Conservation (phyloP, 768 basidiomycete genomes). For the Tephrocybe sp. region DNA sequence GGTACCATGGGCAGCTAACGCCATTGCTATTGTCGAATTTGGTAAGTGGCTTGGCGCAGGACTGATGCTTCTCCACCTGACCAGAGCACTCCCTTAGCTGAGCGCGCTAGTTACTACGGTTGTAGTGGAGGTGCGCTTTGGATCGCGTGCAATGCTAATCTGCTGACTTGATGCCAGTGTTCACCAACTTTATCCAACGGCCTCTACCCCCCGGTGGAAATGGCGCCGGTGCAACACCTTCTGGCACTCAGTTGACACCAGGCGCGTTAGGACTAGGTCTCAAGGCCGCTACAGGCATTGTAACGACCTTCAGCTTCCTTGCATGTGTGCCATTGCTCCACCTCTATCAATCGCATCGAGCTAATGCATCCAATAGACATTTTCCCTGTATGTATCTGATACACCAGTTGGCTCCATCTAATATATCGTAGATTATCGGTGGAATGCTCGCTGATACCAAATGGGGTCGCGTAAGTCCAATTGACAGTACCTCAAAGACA, state of each 20-base stretch:
- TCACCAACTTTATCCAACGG: slow-evolving; percentile 26
- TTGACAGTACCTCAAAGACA: neutral
- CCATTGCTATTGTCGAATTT: slow-evolving; percentile 15
- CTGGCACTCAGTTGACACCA: slow-evolving; percentile 20
- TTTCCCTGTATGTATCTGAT: slow-evolving; percentile 7
- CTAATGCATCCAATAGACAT: slow-evolving; percentile 14
- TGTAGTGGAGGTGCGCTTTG: slow-evolving; percentile 10
- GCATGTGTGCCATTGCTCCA: slow-evolving; percentile 13
- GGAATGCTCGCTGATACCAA: slow-evolving; percentile 36
- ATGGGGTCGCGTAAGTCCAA: slow-evolving; percentile 27
- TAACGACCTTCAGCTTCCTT: slow-evolving; percentile 25
- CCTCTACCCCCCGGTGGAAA: slow-evolving; percentile 25
- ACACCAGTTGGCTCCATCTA: neutral
- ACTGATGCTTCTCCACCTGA: neutral
- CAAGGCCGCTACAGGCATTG: slow-evolving; percentile 22
- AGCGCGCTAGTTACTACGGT: slow-evolving; percentile 18
- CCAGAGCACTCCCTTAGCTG: slow-evolving; percentile 5
- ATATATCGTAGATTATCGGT: slow-evolving; percentile 24
- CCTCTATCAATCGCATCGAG: neutral
- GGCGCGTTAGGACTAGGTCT: slow-evolving; percentile 27
- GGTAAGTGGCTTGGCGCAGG: slow-evolving; percentile 3
- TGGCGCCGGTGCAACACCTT: slow-evolving; percentile 25
- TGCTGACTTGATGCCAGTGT: slow-evolving; percentile 11
- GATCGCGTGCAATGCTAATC: neutral
- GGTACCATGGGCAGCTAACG: slow-evolving; percentile 15